A percentile compares a stretch with the other conserved stretches of the same genome.
These are phyloP conservation scores for Trichoderma koningiopsis DNA, from an alignment of 2,329 filamentous ascomycete genomes.

Conservation along the genomic window DNA sequence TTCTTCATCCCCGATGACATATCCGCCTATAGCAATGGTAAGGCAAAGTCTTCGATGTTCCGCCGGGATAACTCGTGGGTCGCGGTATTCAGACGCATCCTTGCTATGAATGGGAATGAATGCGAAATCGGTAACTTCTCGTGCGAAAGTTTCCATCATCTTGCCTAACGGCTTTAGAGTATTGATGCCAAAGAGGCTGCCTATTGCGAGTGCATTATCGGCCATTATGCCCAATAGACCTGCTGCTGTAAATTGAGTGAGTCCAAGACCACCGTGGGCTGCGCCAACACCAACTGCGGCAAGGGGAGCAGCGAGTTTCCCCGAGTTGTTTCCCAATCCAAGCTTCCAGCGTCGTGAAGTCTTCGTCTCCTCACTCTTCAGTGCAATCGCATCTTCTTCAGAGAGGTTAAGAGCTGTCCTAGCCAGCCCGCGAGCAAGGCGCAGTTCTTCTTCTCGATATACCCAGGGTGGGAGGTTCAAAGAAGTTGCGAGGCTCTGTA, in stretches of 20 bases:
- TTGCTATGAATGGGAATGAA: conserved; percentile 72
- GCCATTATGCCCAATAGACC: conserved; percentile 78
- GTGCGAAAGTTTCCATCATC: conserved; percentile 85
- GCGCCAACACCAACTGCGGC: conserved; percentile 78
- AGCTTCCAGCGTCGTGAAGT: conserved; percentile 72
- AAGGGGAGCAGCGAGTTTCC: conserved; percentile 75
- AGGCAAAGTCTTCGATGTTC: conserved; percentile 72
- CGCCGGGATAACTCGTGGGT: conserved; percentile 54
- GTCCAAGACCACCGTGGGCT: conserved; percentile 73
- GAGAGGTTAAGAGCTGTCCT: conserved; percentile 63
- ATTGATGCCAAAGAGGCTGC: conserved; percentile 89
- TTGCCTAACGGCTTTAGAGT: conserved; percentile 79
- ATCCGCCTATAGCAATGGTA: conserved; percentile 82
- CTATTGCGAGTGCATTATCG: conserved; percentile 77
- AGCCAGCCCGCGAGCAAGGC: conserved; percentile 73
- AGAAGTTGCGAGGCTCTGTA: conserved; percentile 70
- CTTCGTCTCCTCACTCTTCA: conserved; percentile 61
- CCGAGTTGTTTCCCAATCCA: conserved; percentile 49
- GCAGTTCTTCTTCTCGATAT: conserved; percentile 71
- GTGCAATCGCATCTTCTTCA: conserved; percentile 36
- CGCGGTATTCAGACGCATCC: conserved; percentile 43
- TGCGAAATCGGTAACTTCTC: conserved; percentile 85
- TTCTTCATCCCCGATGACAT: conserved; percentile 74
- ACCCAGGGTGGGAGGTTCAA: conserved; percentile 66
- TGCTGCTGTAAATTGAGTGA: conserved; percentile 73